Evolutionary conservation across 306 rosid genomes (phyloP).

Genomic region (Corylus americana): DNA sequence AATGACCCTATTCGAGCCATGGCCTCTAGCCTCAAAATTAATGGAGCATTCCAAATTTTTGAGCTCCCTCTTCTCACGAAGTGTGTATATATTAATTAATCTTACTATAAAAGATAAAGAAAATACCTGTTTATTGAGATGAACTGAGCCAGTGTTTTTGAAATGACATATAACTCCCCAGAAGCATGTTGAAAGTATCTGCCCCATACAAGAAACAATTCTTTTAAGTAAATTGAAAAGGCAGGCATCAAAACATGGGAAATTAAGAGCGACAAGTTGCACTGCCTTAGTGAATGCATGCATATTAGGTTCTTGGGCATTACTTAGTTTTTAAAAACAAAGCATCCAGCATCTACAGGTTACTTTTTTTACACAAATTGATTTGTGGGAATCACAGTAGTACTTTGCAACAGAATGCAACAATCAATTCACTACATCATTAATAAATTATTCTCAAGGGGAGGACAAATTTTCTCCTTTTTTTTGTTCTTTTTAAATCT

Average conservation of each 20-base stretch:
- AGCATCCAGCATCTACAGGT: not conserved
- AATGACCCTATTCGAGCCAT: no score
- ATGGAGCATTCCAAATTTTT: no score
- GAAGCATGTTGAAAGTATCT: constrained; percentile 77
- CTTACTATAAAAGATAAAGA: constrained; percentile 9
- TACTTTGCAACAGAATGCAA: not conserved
- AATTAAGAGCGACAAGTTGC: not conserved
- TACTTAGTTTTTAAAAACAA: not conserved
- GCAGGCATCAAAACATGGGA: not conserved
- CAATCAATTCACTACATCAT: not conserved
- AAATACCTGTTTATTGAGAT: constrained; percentile 62
- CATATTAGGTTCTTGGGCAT: not conserved
- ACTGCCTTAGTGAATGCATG: not conserved
- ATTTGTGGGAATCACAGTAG: not conserved
- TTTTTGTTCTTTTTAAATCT: not conserved
- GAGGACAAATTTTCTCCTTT: not conserved
- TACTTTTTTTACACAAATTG: not conserved
- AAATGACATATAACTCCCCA: constrained; percentile 54
- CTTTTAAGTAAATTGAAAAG: not conserved
- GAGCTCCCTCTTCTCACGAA: not conserved
- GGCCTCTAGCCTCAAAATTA: no score
- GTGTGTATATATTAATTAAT: constrained; percentile 11
- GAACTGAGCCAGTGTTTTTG: constrained; percentile 69
- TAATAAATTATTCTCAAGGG: not conserved
- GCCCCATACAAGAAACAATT: constrained; percentile 26